Conservation (phyloP, 345 rosid genomes). For the Ailanthus altissimus region DNA sequence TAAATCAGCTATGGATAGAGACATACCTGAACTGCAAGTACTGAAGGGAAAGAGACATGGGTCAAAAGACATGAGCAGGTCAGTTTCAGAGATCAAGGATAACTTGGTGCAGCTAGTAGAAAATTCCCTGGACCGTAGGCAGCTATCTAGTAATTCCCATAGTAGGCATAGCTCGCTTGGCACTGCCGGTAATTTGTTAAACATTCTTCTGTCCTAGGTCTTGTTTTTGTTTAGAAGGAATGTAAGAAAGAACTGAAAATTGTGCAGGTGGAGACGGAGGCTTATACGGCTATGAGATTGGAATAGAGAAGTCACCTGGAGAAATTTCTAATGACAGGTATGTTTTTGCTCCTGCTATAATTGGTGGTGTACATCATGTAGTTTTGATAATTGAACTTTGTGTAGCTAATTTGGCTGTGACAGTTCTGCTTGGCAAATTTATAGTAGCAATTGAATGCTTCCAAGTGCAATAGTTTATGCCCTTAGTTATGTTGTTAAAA, state of each 20-base stretch:
- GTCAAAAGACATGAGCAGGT: constrained; percentile 34
- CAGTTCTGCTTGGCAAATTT: background rate
- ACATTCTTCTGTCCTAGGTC: background rate
- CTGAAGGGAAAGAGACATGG: constrained; percentile 32
- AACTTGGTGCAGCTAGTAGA: constrained; percentile 41
- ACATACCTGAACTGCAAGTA: constrained; percentile 32
- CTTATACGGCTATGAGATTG: constrained; percentile 36
- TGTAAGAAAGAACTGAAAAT: constrained; percentile 15
- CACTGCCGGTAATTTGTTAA: constrained; percentile 37
- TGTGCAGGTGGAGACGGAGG: constrained; percentile 43
- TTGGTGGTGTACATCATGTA: background rate
- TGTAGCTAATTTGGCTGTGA: background rate
- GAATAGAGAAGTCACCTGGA: constrained; percentile 35
- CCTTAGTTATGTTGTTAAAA: background rate
- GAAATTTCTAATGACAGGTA: constrained; percentile 56
- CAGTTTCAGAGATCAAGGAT: constrained; percentile 39
- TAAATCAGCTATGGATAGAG: constrained; percentile 34
- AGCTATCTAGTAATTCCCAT: constrained; percentile 30
- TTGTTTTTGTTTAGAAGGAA: background rate
- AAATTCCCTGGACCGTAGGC: constrained; percentile 31
- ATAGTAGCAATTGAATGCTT: background rate
- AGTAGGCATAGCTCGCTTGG: constrained; percentile 38
- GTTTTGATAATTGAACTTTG: background rate
- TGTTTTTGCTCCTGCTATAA: constrained; percentile 1
- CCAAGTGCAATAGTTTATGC: background rate